These are phyloP conservation scores for Setomelanomma holmii DNA, from an alignment of 2,329 filamentous ascomycete species.

Conservation along the genomic window DNA sequence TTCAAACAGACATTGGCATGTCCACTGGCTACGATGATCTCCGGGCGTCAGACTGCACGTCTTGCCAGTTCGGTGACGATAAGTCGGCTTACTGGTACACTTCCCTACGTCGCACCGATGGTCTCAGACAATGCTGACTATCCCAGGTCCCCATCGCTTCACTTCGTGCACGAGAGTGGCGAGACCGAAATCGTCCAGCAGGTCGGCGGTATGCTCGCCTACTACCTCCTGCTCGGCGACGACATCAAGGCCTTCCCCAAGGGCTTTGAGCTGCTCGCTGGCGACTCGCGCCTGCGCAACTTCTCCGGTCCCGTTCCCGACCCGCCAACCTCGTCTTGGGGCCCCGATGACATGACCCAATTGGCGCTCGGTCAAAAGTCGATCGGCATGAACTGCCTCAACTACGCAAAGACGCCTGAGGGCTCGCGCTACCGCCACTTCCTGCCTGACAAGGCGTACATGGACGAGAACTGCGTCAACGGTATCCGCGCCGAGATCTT, in stretches of 20 bases:
- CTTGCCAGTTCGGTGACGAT: conserved; percentile 60
- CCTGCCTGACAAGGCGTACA: conserved; percentile 77
- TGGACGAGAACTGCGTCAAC: conserved; percentile 82
- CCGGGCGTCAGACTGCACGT: conserved; percentile 71
- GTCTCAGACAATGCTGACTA: background rate
- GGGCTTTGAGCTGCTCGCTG: conserved; percentile 74
- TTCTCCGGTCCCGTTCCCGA: conserved; percentile 66
- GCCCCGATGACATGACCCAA: conserved; percentile 69
- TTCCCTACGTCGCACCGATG: background rate
- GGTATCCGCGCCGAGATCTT: conserved; percentile 77
- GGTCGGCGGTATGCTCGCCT: conserved; percentile 60
- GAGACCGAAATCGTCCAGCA: conserved; percentile 71
- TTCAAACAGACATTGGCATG: conserved; percentile 61
- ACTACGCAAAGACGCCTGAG: conserved; percentile 74
- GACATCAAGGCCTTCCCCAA: conserved; percentile 74
- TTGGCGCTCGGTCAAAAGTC: conserved; percentile 77
- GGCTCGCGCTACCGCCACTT: conserved; percentile 81
- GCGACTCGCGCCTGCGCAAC: conserved; percentile 66
- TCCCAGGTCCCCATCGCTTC: conserved; percentile 66
- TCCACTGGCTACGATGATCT: conserved; percentile 68
- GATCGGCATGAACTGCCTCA: conserved; percentile 92
- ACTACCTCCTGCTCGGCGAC: conserved; percentile 81
- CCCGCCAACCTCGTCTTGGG: conserved; percentile 75
- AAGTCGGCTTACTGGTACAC: conserved; percentile 52
- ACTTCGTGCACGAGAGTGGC: conserved; percentile 70